Conservation (phyloP, 345 rosid species). For the Clausena lansium region DNA sequence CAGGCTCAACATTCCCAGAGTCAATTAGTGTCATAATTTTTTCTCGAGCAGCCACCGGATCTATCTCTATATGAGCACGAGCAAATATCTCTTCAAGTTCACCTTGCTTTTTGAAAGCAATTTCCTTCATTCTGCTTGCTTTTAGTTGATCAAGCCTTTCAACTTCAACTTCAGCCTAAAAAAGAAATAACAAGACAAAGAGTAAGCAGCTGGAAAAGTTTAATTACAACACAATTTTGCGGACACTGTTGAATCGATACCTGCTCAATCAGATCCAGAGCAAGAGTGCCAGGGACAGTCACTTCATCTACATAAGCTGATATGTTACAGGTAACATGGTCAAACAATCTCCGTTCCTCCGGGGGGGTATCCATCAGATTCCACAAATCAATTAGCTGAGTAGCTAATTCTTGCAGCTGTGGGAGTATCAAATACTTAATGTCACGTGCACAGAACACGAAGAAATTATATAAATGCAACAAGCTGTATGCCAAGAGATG, state of each 20-base stretch:
- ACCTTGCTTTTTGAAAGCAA: slow-evolving; percentile 85
- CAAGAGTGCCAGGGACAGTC: slow-evolving; percentile 75
- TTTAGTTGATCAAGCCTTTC: slow-evolving; percentile 94
- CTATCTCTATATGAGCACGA: slow-evolving; percentile 75
- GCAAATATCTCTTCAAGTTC: slow-evolving; percentile 94
- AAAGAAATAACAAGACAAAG: slow-evolving; percentile 9
- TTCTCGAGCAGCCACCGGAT: slow-evolving; percentile 82
- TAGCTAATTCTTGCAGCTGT: slow-evolving; percentile 95
- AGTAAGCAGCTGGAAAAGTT: slow-evolving; percentile 22
- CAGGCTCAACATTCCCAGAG: slow-evolving; percentile 88
- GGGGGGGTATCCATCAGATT: slow-evolving; percentile 93
- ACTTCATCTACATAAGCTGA: slow-evolving; percentile 87
- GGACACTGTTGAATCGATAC: slow-evolving; percentile 30
- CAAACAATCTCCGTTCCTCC: slow-evolving; percentile 82
- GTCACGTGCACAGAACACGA: not conserved
- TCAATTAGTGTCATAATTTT: slow-evolving; percentile 80
- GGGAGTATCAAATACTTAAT: slow-evolving; percentile 14
- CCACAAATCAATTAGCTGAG: slow-evolving; percentile 89
- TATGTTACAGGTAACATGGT: slow-evolving; percentile 85
- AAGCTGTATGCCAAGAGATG: not conserved
- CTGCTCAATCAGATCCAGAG: slow-evolving; percentile 88
- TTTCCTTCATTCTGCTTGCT: slow-evolving; percentile 96
- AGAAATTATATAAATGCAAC: not conserved
- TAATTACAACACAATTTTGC: not conserved
- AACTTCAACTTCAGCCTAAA: slow-evolving; percentile 91